phyloP scores from a whole-genome alignment of 225 moss, liverwort and hornwort genomes.

The Asterella californica region DNA sequence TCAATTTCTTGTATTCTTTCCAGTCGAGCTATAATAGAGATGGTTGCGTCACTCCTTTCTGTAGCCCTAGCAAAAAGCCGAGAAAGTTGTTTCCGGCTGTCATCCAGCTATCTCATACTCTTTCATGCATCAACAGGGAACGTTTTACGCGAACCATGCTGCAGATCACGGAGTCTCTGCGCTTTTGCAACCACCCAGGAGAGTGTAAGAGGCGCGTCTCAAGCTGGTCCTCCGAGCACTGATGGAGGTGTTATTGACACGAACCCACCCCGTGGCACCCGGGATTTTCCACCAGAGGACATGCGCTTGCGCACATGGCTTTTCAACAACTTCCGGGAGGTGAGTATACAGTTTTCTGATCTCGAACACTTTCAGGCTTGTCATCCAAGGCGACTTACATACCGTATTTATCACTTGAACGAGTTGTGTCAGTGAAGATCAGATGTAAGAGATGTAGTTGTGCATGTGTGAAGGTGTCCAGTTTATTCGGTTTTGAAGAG shows the following conservation, averaged over 20 bases:
- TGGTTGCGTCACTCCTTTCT: neutral
- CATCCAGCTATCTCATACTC: neutral
- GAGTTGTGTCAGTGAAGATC: slow-evolving; percentile 2
- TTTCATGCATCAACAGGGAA: neutral
- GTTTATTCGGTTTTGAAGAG: slow-evolving; percentile 86
- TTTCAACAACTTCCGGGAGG: slow-evolving; percentile 86
- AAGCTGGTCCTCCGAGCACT: slow-evolving; percentile 33
- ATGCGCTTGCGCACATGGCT: slow-evolving; percentile 93
- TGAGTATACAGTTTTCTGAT: slow-evolving; percentile 20
- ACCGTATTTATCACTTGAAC: neutral
- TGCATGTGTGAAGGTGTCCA: slow-evolving; percentile 68
- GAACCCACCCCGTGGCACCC: slow-evolving; percentile 79
- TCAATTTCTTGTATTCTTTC: neutral
- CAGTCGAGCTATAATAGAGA: neutral
- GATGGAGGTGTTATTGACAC: slow-evolving; percentile 48
- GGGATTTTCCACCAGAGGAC: slow-evolving; percentile 90
- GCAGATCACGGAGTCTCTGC: slow-evolving; percentile 7
- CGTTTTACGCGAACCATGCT: slow-evolving; percentile 2
- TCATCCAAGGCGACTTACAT: no score
- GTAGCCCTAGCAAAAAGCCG: neutral
- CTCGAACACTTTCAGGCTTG: neutral
- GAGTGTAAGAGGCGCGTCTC: slow-evolving; percentile 36
- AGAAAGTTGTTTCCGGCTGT: neutral
- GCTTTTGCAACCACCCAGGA: slow-evolving; percentile 28
- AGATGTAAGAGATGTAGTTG: neutral